phyloP scores from a whole-genome alignment of 768 basidiomycete species.

The Leccinum arenicola region DNA sequence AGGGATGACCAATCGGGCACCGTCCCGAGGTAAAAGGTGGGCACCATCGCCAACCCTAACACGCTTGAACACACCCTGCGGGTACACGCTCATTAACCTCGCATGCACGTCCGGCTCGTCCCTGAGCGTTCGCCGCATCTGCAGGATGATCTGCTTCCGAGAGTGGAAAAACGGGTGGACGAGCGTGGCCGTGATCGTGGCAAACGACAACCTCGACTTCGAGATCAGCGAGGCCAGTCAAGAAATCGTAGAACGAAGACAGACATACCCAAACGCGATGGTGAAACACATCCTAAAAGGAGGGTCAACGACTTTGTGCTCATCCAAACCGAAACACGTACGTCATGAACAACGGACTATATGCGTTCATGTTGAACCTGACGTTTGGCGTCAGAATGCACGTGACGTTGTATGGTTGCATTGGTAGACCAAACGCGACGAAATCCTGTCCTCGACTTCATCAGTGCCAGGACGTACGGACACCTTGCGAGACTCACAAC shows the following conservation, averaged over 20 bases:
- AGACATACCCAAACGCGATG: conserved; percentile 30
- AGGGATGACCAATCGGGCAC: conserved; percentile 89
- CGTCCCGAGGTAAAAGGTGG: conserved; percentile 21
- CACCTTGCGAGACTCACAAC: conserved; percentile 39
- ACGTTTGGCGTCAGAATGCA: conserved; percentile 51
- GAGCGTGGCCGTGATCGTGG: conserved; percentile 52
- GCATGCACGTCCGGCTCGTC: conserved; percentile 87
- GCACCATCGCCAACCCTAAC: not conserved
- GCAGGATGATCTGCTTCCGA: conserved; percentile 75
- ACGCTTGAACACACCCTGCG: conserved; percentile 30
- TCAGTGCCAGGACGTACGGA: not conserved
- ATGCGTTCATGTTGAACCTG: conserved; percentile 53
- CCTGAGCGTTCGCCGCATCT: conserved; percentile 61
- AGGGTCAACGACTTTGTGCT: not conserved
- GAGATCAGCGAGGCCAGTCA: conserved; percentile 28
- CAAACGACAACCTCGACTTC: conserved; percentile 76
- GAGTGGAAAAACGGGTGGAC: conserved; percentile 53
- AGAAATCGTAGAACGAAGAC: not conserved
- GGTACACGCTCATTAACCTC: conserved; percentile 76
- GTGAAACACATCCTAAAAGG: conserved; percentile 24
- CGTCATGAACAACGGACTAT: conserved; percentile 61
- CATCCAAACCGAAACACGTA: conserved; percentile 11
- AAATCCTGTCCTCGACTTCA: conserved; percentile 40
- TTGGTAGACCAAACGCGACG: conserved; percentile 55
- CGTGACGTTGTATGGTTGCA: conserved; percentile 53